A percentile compares a stretch with the other conserved stretches of the same genome.
Conservation (phyloP, 2,329 filamentous ascomycete genomes). For the Corniculantispora saksenae region DNA sequence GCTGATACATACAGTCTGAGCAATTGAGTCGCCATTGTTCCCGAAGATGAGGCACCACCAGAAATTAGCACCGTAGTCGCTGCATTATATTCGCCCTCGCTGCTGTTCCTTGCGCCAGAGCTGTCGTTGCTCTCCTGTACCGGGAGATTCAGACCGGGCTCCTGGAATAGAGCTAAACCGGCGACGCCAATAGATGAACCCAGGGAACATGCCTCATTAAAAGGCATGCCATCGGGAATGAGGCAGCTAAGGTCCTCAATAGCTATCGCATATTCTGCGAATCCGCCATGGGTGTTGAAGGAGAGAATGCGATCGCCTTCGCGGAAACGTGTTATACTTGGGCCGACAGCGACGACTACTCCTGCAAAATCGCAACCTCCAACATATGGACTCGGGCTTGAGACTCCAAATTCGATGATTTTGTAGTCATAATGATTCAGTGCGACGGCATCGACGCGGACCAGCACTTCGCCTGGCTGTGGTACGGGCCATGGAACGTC, state of each 20-base stretch:
- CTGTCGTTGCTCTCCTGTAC: background rate
- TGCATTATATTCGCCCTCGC: background rate
- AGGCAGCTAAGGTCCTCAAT: conserved; percentile 2
- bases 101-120: no score
- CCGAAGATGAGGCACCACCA: conserved; percentile 31
- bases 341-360: background rate
- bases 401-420: background rate
- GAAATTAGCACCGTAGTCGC: conserved; percentile 30
- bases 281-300: conserved; percentile 5
- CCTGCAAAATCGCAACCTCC: background rate
- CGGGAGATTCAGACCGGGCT: background rate
- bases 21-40: conserved; percentile 32
- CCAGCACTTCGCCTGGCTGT: background rate
- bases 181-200: background rate
- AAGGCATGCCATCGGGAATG: conserved; percentile 1
- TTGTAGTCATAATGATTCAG: conserved; percentile 10
- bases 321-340: background rate
- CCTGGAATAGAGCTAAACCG: conserved; percentile 3
- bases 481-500: background rate
- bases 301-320: conserved; percentile 1
- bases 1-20: conserved; percentile 26
- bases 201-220: conserved; percentile 8
- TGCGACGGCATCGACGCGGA: background rate
- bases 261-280: conserved; percentile 8
- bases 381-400: background rate